phyloP scores from a whole-genome alignment of 805 yeast species.

The Hermanozyma aechmeae region DNA sequence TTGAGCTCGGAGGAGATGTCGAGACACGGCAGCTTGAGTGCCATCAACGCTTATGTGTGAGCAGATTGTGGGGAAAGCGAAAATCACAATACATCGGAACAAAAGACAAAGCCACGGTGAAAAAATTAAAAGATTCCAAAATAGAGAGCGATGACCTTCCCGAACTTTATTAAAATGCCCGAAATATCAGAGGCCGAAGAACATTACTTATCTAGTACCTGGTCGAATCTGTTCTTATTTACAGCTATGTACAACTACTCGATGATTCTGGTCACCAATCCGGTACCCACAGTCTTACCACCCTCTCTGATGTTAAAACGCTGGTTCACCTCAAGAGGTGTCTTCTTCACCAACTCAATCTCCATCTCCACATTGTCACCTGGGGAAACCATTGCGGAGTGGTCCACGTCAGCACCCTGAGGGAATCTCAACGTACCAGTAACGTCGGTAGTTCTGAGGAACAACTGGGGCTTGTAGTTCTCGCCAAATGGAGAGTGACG shows the following conservation, averaged over 20 bases:
- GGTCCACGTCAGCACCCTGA: constrained; percentile 60
- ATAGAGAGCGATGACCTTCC: too few relatives aligned
- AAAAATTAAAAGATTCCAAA: too few relatives aligned
- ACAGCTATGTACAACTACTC: too few relatives aligned
- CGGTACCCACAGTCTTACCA: constrained; percentile 98
- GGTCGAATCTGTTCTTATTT: too few relatives aligned
- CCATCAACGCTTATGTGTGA: too few relatives aligned
- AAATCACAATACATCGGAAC: too few relatives aligned
- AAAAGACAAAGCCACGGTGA: too few relatives aligned
- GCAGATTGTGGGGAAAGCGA: too few relatives aligned
- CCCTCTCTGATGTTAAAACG: constrained; percentile 99
- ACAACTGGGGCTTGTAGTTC: constrained; percentile 97
- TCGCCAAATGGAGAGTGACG: constrained; percentile 96
- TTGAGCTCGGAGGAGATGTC: constrained; percentile 18
- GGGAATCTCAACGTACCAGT: constrained; percentile 90
- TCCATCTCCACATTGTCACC: constrained; percentile 98
- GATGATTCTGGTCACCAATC: constrained; percentile 87
- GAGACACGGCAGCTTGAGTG: constrained; percentile 21
- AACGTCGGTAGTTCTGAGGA: constrained; percentile 92
- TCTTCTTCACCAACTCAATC: constrained; percentile 80
- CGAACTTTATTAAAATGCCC: too few relatives aligned
- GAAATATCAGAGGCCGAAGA: too few relatives aligned
- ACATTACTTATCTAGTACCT: too few relatives aligned
- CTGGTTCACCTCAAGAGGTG: constrained; percentile 93
- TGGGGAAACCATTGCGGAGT: constrained; percentile 86